Conservation (phyloP, 2,329 filamentous ascomycete genomes). For the Saccharata proteae region DNA sequence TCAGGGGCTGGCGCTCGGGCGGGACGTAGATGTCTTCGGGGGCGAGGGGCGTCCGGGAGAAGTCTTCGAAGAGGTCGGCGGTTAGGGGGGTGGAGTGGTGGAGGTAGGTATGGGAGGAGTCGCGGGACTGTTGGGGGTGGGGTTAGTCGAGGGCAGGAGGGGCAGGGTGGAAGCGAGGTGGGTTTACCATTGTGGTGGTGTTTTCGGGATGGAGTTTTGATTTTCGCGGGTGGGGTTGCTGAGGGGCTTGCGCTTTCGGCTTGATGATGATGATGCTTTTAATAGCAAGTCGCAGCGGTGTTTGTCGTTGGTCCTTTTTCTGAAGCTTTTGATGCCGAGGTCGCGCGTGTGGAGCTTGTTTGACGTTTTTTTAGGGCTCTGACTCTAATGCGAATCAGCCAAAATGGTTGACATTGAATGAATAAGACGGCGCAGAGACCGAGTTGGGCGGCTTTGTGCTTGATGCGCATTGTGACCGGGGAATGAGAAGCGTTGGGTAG, state of each 20-base stretch:
- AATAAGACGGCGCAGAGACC: too few relatives aligned
- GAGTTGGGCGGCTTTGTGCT: too few relatives aligned
- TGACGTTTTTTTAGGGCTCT: too few relatives aligned
- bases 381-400: too few relatives aligned
- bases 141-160: too few relatives aligned
- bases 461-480: too few relatives aligned
- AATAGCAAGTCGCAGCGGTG: too few relatives aligned
- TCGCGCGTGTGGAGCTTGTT: too few relatives aligned
- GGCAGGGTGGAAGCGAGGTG: background rate
- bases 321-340: too few relatives aligned
- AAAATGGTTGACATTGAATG: too few relatives aligned
- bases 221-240: background rate
- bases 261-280: background rate
- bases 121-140: constrained; percentile 42
- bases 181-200: background rate
- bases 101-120: constrained; percentile 62
- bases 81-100: constrained; percentile 62
- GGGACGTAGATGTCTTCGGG: constrained; percentile 73
- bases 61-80: constrained; percentile 63
- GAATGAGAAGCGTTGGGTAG: too few relatives aligned
- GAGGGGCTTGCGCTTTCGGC: background rate
- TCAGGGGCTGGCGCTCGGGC: constrained; percentile 65
- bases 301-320: too few relatives aligned
- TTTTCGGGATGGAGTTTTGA: background rate
- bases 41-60: constrained; percentile 28